These are phyloP conservation scores for Halenospora varia DNA, from an alignment of 495 filamentous ascomycete genomes.

Conservation along the genomic window DNA sequence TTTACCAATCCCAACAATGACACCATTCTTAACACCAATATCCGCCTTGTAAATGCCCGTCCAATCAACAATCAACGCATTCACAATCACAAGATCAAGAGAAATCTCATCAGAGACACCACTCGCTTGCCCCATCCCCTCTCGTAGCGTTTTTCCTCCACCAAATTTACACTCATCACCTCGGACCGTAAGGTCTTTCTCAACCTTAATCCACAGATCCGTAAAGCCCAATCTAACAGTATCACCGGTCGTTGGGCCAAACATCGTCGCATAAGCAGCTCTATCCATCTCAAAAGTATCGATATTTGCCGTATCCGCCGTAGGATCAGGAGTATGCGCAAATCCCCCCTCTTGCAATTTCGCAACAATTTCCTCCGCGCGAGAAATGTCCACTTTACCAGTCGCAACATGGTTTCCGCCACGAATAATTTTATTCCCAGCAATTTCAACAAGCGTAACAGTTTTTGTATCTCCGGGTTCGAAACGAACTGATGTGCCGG, in stretches of 20 bases:
- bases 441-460: conserved; percentile 90
- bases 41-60: conserved; percentile 96
- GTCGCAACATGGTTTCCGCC: conserved; percentile 80
- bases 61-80: conserved; percentile 89
- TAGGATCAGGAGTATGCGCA: conserved; percentile 65
- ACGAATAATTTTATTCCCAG: conserved; percentile 71
- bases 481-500: conserved; percentile 90
- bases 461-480: conserved; percentile 93
- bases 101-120: conserved; percentile 66
- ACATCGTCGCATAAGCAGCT: conserved; percentile 78
- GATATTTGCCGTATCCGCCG: conserved; percentile 47
- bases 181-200: conserved; percentile 79
- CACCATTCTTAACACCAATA: conserved; percentile 86
- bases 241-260: conserved; percentile 89
- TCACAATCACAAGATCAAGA: conserved; percentile 86
- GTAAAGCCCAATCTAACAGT: conserved; percentile 76
- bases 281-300: conserved; percentile 69
- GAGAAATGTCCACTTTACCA: conserved; percentile 60
- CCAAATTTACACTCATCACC: conserved; percentile 97
- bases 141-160: conserved; percentile 88
- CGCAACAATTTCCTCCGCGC: conserved; percentile 59
- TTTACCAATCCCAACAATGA: conserved; percentile 91
- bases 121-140: conserved; percentile 94
- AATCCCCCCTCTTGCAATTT: conserved; percentile 71
- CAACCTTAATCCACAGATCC: conserved; percentile 87